Base-by-base conservation (phyloP, 75 land plant species). In the Gnetum montanum region DNA sequence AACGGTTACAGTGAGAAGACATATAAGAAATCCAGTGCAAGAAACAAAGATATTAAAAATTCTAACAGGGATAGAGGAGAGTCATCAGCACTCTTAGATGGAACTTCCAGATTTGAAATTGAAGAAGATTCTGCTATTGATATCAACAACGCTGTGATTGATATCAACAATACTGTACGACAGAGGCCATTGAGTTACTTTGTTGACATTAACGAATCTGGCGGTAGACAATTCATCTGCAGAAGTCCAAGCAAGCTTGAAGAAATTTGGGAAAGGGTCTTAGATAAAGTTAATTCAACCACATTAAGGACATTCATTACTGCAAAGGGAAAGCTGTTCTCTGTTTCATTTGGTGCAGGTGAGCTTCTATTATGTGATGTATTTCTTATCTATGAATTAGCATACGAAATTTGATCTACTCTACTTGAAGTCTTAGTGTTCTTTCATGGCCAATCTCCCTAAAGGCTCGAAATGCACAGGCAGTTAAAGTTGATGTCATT, bases 241-340 rank as follows among this genome's bases (percentile, higher is more conserved):
- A 66, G 38, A 40, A 43, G 38, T 31, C 69, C 52, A 20, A 53
- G 46, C 6, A 70, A 76, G 34, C 62, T 75, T 50, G 81, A 69
- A 43, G 82, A 81, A 46, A 65, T 87, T 41, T 91, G 92, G 92
- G 60, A 38, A 48, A 73, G 70, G 31, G 92, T 84, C 35, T 68
- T 91, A 7, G 68, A 73, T 7, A 67, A 53, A 22, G 71, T 84
- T 28, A 70, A 56, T 12, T 43, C 67, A 24, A 68, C 54, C 47
- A 31, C 50, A 23, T 47, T 84, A 31, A 81, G 61, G 58, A 70
- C 83, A 57, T 75, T 87, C 29, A 49, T 91, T 70, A 67, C 65
- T 43, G 60, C 60, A 24, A 76, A 87, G 58, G 97, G 85, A 40
- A 70, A 71, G 50, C 72, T 91, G 28, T 59, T 71, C n/a, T 75